phyloP scores from a whole-genome alignment of 108 stramenopile species.

The Nitzschia putrida region DNA sequence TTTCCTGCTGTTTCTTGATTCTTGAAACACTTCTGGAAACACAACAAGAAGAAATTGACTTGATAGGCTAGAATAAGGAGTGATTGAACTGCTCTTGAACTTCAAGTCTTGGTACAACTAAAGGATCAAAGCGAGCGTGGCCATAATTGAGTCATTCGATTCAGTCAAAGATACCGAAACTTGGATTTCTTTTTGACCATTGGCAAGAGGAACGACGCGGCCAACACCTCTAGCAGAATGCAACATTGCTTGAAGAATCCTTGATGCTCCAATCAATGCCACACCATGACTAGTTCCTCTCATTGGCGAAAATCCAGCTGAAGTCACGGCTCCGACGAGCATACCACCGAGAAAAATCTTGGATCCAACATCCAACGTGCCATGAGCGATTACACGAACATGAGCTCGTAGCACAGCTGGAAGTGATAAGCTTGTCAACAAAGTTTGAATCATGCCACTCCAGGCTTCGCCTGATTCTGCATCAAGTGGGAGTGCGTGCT shows the following conservation, averaged over 20 bases:
- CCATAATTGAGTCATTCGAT: neutral
- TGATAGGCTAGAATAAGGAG: too few relatives aligned
- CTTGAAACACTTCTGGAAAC: too few relatives aligned
- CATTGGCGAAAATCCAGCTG: constrained; percentile 60
- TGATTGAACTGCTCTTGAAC: too few relatives aligned
- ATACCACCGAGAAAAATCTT: constrained; percentile 2
- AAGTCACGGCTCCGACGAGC: constrained; percentile 52
- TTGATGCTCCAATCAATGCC: constrained; percentile 65
- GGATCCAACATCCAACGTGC: constrained; percentile 47
- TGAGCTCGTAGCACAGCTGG: constrained; percentile 73
- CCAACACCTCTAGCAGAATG: constrained; percentile 4
- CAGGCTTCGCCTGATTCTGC: constrained; percentile 31
- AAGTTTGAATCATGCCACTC: constrained; percentile 31
- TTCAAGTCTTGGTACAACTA: neutral
- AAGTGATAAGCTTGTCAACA: constrained; percentile 61
- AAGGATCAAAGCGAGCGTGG: neutral
- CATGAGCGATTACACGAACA: constrained; percentile 55
- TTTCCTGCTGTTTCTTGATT: too few relatives aligned
- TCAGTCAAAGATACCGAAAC: constrained; percentile 5
- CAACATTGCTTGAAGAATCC: constrained; percentile 40
- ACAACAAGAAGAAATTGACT: too few relatives aligned
- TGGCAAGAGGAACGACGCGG: constrained; percentile 16
- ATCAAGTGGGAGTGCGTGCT: constrained; percentile 45
- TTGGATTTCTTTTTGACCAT: constrained; percentile 21
- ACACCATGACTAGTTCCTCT: constrained; percentile 69